These are phyloP conservation scores for Trichosanthes truncata DNA, from an alignment of 306 rosid genomes.

Conservation along the genomic window DNA sequence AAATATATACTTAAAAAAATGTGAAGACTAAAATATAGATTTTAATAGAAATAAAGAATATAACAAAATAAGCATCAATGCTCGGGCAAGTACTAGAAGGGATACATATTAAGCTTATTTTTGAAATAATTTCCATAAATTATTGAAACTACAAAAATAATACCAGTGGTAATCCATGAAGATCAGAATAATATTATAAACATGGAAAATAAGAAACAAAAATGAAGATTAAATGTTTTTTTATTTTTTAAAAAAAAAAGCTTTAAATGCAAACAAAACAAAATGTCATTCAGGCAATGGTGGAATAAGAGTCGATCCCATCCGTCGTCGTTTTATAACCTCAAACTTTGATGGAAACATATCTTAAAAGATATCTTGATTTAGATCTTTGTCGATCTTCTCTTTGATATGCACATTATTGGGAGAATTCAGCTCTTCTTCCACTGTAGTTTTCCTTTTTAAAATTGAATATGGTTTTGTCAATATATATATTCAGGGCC, in stretches of 20 bases:
- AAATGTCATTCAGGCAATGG: not conserved
- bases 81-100: too few relatives aligned
- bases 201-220: not conserved
- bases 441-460: not conserved
- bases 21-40: too few relatives aligned
- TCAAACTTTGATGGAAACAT: not conserved
- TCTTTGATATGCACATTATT: not conserved
- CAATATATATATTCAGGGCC: too few relatives aligned
- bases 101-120: not conserved
- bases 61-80: too few relatives aligned
- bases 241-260: not conserved
- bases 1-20: too few relatives aligned
- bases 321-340: not conserved
- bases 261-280: not conserved
- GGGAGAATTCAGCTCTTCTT: not conserved
- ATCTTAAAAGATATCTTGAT: not conserved
- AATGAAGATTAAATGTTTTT: not conserved
- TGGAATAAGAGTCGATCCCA: not conserved
- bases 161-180: not conserved
- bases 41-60: too few relatives aligned
- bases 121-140: too few relatives aligned
- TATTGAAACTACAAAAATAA: not conserved
- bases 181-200: not conserved
- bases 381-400: conserved; percentile 5
- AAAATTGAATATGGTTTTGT: not conserved